These are phyloP conservation scores for Logfia minima DNA, from an alignment of 129 eudicot genomes.

Conservation along the genomic window DNA sequence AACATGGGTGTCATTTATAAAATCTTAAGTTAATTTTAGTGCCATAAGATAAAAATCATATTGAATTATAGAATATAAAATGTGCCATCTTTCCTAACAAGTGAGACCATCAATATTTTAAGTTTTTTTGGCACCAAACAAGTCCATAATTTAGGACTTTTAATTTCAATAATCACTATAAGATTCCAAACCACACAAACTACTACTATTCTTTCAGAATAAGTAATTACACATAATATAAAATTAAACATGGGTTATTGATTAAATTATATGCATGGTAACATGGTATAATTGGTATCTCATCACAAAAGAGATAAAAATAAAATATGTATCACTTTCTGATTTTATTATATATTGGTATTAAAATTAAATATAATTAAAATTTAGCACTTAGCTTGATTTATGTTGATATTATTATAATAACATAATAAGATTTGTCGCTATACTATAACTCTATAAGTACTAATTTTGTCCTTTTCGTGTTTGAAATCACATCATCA, in stretches of 20 bases:
- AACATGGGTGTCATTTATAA: constrained; percentile 7
- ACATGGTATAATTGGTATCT: neutral
- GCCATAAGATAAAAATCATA: constrained; percentile 10
- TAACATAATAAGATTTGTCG: neutral
- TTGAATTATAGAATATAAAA: neutral
- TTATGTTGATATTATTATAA: too few relatives aligned
- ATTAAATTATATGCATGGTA: neutral
- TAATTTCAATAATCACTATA: constrained; percentile 9
- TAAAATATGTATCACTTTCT: neutral
- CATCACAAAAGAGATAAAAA: neutral
- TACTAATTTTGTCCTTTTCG: neutral
- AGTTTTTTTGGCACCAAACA: constrained; percentile 30
- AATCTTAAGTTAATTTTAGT: neutral
- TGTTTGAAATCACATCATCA: neutral
- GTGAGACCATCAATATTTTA: constrained; percentile 15
- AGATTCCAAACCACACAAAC: constrained; percentile 27
- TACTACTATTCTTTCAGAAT: neutral
- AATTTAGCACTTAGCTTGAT: too few relatives aligned
- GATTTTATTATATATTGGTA: too few relatives aligned
- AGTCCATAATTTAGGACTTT: constrained; percentile 25
- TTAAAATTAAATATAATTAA: too few relatives aligned
- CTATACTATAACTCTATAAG: too few relatives aligned
- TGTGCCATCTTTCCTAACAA: constrained; percentile 32
- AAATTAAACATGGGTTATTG: constrained; percentile 9
- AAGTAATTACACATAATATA: constrained; percentile 1